Percentiles rank a stretch among this genome's conserved stretches.
These are phyloP conservation scores for Candida lessepsii DNA, from an alignment of 805 yeast species.

Conservation along the genomic window DNA sequence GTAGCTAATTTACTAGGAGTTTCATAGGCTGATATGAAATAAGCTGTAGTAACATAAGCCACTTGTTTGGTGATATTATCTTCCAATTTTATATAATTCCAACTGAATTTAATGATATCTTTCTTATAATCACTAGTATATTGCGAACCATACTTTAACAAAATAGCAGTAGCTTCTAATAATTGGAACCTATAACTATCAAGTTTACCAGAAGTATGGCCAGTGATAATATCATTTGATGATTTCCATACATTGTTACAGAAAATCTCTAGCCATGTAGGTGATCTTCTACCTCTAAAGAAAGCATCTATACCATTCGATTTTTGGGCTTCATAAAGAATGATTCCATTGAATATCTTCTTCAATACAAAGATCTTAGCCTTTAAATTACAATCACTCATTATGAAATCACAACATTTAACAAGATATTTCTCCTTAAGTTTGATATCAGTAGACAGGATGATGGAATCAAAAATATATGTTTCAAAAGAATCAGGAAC, in stretches of 20 bases:
- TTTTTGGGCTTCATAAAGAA: slow-evolving; percentile 58
- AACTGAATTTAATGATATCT: slow-evolving; percentile 87
- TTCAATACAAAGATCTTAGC: slow-evolving; percentile 59
- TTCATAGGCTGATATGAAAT: slow-evolving; percentile 82
- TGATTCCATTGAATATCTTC: slow-evolving; percentile 61
- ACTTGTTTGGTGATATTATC: slow-evolving; percentile 88
- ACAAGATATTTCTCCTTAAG: slow-evolving; percentile 51
- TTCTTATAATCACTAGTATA: slow-evolving; percentile 62
- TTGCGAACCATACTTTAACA: slow-evolving; percentile 67
- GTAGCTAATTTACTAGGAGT: slow-evolving; percentile 87
- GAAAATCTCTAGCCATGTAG: slow-evolving; percentile 65
- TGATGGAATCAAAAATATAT: slow-evolving; percentile 56
- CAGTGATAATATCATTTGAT: slow-evolving; percentile 48
- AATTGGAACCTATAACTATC: slow-evolving; percentile 77
- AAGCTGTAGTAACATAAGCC: slow-evolving; percentile 85
- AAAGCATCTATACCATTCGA: slow-evolving; percentile 48
- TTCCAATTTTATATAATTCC: slow-evolving; percentile 89
- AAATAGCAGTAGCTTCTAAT: slow-evolving; percentile 74
- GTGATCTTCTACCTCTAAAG: slow-evolving; percentile 34
- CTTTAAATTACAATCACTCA: slow-evolving; percentile 44
- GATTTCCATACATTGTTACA: slow-evolving; percentile 74
- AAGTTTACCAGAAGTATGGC: slow-evolving; percentile 61
- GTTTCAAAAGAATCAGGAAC: slow-evolving; percentile 51
- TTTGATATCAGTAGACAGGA: slow-evolving; percentile 46
- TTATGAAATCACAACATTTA: slow-evolving; percentile 48